A percentile compares a stretch with the other conserved stretches of the same genome.
phyloP scores from a whole-genome alignment of 2,329 filamentous ascomycete species.

The Fusarium newnesense region DNA sequence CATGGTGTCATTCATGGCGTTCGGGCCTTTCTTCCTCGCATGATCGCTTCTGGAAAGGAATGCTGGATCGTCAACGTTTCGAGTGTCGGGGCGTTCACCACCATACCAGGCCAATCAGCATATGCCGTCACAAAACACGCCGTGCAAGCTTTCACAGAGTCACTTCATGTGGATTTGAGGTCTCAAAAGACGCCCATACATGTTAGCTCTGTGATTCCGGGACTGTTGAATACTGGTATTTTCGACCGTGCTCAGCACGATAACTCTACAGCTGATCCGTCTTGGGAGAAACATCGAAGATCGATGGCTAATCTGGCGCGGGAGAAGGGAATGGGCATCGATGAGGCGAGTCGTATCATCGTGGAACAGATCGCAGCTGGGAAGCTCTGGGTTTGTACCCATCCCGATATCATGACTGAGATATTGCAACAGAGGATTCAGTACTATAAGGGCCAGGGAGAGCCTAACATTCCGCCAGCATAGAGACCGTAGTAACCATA shows the following conservation, averaged over 20 bases:
- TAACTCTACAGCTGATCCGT: accelerated
- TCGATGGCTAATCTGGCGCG: background rate
- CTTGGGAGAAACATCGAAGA: background rate
- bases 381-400: background rate
- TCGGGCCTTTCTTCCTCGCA: background rate
- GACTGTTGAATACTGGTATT: background rate
- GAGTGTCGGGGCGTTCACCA: background rate
- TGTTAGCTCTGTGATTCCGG: background rate
- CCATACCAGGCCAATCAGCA: background rate
- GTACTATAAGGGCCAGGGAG: background rate
- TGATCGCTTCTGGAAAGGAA: background rate
- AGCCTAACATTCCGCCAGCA: accelerated
- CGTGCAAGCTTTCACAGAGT: background rate
- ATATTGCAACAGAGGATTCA: background rate
- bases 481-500: too few relatives aligned
- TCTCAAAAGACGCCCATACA: background rate
- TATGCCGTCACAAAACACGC: background rate
- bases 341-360: background rate
- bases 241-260: background rate
- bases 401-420: background rate
- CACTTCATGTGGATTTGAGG: background rate
- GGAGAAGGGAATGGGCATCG: background rate
- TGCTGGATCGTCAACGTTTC: background rate
- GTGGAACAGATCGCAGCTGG: background rate
- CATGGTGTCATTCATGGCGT: background rate